These are phyloP conservation scores for Naematelia encephala DNA, from an alignment of 768 basidiomycete genomes.

Conservation along the genomic window DNA sequence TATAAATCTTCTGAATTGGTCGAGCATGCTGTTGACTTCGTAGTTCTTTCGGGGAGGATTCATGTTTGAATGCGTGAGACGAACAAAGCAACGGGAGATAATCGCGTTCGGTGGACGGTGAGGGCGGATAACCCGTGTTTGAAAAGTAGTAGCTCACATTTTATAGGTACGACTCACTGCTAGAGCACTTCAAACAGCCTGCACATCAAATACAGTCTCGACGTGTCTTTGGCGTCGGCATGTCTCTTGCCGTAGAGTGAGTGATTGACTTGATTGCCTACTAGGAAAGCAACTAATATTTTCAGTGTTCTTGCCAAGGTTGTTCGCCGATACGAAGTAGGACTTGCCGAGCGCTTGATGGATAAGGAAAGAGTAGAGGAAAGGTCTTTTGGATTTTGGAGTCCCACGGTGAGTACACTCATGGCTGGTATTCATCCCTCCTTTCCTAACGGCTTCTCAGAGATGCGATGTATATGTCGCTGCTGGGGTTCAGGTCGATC, in stretches of 20 bases:
- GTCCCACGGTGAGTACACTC: constrained; percentile 35
- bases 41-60: constrained; percentile 47
- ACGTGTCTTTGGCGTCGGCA: constrained; percentile 41
- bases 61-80: constrained; percentile 47
- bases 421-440: neutral
- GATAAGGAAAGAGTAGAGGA: constrained; percentile 39
- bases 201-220: constrained; percentile 30
- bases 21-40: neutral
- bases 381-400: constrained; percentile 44
- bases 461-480: constrained; percentile 49
- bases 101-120: constrained; percentile 46
- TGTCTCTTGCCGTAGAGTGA: constrained; percentile 48
- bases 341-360: constrained; percentile 37
- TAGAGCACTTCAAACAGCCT: constrained; percentile 45
- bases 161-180: constrained; percentile 41
- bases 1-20: neutral
- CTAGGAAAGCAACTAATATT: neutral
- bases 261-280: constrained; percentile 5
- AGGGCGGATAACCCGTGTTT: neutral
- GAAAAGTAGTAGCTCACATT: neutral
- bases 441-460: constrained; percentile 5
- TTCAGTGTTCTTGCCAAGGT: constrained; percentile 37
- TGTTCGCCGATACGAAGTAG: constrained; percentile 42
- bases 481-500: constrained; percentile 34
- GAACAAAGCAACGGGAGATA: constrained; percentile 40